Evolutionary conservation across 805 yeast genomes (phyloP).

Genomic region (Candida namnaoensis): DNA sequence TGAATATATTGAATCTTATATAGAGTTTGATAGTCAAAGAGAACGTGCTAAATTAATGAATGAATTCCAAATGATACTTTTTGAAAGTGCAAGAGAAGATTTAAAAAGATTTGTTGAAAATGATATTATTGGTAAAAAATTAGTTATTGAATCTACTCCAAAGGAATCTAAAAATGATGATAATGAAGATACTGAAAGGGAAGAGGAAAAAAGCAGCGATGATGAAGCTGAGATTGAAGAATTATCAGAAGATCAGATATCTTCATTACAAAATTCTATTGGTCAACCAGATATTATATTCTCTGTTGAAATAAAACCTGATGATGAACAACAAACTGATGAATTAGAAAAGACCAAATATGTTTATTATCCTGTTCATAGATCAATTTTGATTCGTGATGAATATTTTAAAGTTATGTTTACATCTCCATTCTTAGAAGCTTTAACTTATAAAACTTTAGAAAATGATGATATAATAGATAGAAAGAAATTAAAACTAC

Average conservation of each 20-base stretch:
- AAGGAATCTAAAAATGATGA: neutral
- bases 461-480: conserved; percentile 8
- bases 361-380: conserved; percentile 53
- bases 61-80: conserved; percentile 14
- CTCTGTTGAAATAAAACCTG: conserved; percentile 23
- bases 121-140: conserved; percentile 10
- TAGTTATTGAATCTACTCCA: neutral
- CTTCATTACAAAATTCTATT: conserved; percentile 6
- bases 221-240: neutral
- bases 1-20: conserved; percentile 22
- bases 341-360: too few species aligned
- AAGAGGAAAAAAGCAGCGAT: neutral
- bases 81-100: conserved; percentile 12
- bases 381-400: conserved; percentile 49
- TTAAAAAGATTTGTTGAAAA: conserved; percentile 9
- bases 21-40: conserved; percentile 18
- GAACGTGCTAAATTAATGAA: conserved; percentile 23
- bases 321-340: conserved; percentile 8
- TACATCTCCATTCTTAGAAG: conserved; percentile 36
- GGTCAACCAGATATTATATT: conserved; percentile 41
- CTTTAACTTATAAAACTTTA: conserved; percentile 6
- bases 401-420: conserved; percentile 62
- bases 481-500: conserved; percentile 9
- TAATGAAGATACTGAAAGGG: neutral
- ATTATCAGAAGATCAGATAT: conserved; percentile 4